Base-by-base conservation (phyloP, 176 grass and related monocot genomes). In the Urochloa ruziziensis region DNA sequence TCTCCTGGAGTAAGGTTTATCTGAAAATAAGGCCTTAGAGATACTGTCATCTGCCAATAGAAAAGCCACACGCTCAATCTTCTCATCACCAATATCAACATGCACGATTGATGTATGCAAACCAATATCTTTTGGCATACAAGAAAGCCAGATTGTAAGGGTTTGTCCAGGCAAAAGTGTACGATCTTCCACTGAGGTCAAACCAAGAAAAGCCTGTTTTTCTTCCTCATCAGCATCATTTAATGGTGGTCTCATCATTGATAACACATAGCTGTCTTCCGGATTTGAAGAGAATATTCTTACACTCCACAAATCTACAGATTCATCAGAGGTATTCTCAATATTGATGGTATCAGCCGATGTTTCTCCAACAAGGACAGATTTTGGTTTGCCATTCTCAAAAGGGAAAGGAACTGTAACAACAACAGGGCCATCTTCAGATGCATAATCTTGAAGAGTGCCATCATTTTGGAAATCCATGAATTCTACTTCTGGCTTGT, bases 221-320 rank as follows among this genome's bases (percentile, higher is more conserved):
- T 59, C 79, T 30, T 70, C 87, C 80, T 89, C 91, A 53, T 88
- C 82, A 13, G 70, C 25, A 70, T 90, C 89, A 68, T 87, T 86
- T 62, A 32, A 14, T 11, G 96, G 96, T 65, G 96, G 93, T 78
- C 47, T 93, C 92, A 95, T 98, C 71, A 95, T 81, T 34, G 96
- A 95, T 52, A 98, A 79, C 8, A 90, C 66, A 80, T 71, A 98
- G 69, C 91, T 95, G 36, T 95, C 93, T 86, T 98, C 91, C 28
- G 91, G 96, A 68, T 90, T 95, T 24, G 96, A 95, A 53, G 89
- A 91, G 82, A 95, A 98, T 47, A 98, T 95, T 80, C 87, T 95
- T 24, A 95, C 84, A 76, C 91, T 91, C 93, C 96, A 98, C 36
- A 95, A 40, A 29, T 90, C 82, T 35, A 91, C 51, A 56, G 91